Conservation (phyloP, 2,329 filamentous ascomycete genomes). For the Camptophora hylomeconis region DNA sequence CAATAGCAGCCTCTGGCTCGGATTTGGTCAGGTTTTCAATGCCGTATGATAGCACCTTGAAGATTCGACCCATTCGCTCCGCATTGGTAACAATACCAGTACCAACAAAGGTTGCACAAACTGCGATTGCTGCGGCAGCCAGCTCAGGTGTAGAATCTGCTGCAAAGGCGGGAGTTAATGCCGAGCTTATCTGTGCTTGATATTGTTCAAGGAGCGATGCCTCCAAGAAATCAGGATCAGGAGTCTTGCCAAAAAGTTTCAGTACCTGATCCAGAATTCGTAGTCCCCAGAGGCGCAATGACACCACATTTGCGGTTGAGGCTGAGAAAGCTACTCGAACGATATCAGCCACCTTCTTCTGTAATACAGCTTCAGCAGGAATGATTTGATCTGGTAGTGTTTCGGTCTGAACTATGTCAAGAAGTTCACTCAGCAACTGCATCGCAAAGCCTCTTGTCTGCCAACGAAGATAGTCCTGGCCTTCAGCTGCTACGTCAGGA, state of each 20-base stretch:
- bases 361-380: conserved; percentile 61
- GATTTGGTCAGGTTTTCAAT: conserved; percentile 62
- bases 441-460: conserved; percentile 92
- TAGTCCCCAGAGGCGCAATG: conserved; percentile 78
- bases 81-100: conserved; percentile 96
- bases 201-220: conserved; percentile 94
- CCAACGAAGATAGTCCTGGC: conserved; percentile 86
- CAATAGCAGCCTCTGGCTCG: conserved; percentile 41
- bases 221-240: conserved; percentile 95
- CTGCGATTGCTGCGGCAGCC: conserved; percentile 89
- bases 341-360: conserved; percentile 77
- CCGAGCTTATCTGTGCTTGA: conserved; percentile 94
- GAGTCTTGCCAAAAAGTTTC: conserved; percentile 84
- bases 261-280: conserved; percentile 89
- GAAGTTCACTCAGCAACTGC: conserved; percentile 72
- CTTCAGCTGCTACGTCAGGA: conserved; percentile 36
- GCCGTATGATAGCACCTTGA: conserved; percentile 82
- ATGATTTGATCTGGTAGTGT: conserved; percentile 67
- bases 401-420: conserved; percentile 66
- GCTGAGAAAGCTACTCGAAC: conserved; percentile 96
- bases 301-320: conserved; percentile 82
- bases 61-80: conserved; percentile 95
- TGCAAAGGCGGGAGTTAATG: conserved; percentile 89
- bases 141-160: conserved; percentile 91
- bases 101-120: conserved; percentile 94